Base-by-base conservation (phyloP, 345 rosid genomes). In the Punica granatum region DNA sequence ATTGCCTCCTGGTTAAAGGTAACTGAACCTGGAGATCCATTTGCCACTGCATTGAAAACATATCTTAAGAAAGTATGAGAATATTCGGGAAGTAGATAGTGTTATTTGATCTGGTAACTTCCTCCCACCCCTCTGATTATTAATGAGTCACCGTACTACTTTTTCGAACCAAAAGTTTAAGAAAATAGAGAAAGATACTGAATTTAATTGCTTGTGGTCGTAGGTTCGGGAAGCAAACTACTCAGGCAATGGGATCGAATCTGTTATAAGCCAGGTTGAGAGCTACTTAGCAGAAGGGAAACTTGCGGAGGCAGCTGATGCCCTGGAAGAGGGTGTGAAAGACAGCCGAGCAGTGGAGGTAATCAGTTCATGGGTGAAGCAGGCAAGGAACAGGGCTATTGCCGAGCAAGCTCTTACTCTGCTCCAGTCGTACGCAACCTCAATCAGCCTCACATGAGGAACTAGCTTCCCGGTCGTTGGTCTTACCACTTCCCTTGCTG, bases 1-100 rank as follows among this genome's bases (percentile, higher is more conserved):
- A 23, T 87, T 69, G 99, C 98, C 65, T 80, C 97, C 36, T 86
- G 86, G 96, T 77, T 95, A 70, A 92, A 94, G 96, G 98, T 91
- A 70, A 51, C 60, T 44, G 68, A 58, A 67, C 43, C 69, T 37
- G 30, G 33, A 49, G 41, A 37, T 37, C n/a, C n/a, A n/a, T n/a
- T 37, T 11, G 6, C 41, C 5, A 37, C 41, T 37, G 5, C 11
- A 37, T 37, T 4, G 41, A 37, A 5, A 37, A 37, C 41, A 37
- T 11, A 37, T 4, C 5, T 4, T 4, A 37, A 37, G 11, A 37
- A 37, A 37, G 11, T 4, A 37, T 37, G 6, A 63, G 6, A 30
- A 41, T 19, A 32, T 26, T 54, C 11, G 32, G 65, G 63, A 56
- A 56, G 19, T 26, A 56, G 18, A 18, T 11, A 18, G 49, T 44